Base-by-base conservation (phyloP, 192 early-diverging fungal species). In the Coemansia sp. region DNA sequence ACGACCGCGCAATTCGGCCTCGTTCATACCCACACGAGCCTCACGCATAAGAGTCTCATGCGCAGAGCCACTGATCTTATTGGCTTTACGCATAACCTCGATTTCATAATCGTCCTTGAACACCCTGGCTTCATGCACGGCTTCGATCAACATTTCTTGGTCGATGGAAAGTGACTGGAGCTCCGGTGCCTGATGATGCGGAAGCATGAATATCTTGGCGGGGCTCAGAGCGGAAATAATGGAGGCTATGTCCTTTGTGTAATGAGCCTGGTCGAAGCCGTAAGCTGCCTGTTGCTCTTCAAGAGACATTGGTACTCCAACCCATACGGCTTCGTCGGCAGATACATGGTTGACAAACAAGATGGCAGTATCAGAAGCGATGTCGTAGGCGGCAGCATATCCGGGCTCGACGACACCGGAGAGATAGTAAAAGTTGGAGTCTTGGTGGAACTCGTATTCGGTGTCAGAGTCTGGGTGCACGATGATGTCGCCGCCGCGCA, bases 371-470 rank as follows among this genome's bases (percentile, higher is more conserved):
- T 73, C 51, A 4, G 88, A 72, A 58, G 79, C 67, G 22, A 94
- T 77, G 79, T 96, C 91, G 66, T 92, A 84, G 33, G 91, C 70
- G 2, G 89, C 86, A 60, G 87, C 87, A 61, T 86, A 93, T 58
- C 88, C 93, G 33, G 92, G 89, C 72, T 91, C 91, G 38, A 74
- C 73, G 52, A 90, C 89, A 54, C 94, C 93, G 4, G 94, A 91
- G 17, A 95, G 85, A 73, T 96, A 97, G 71, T 89, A 88, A 59
- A 94, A 96, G 87, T 92, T 93, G 57, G 86, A 86, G 78, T 96
- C 93, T 64, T 96, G 95, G 66, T 92, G 87, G 78, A 96, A 96
- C 51, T 88, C 78, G 41, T 88, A 81, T 83, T 96, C 95, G 33
- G 86, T 85, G 73, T 95, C 93, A 38, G 92, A 93, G 70, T 88